phyloP scores from a whole-genome alignment of 805 yeast species.

The Wickerhamiella alocasiicola region DNA sequence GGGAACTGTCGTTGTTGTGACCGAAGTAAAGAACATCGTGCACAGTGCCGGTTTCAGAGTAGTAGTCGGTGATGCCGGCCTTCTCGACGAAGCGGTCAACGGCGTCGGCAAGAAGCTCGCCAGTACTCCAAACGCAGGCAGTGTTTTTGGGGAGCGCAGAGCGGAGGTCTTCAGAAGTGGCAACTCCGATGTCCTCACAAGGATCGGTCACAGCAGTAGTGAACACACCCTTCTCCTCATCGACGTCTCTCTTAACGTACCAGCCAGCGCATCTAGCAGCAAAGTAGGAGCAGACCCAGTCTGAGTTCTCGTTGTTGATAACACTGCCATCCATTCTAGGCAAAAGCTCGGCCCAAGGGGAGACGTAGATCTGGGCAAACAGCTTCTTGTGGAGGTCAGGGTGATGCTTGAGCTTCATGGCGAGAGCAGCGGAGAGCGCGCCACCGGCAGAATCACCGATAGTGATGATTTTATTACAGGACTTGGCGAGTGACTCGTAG shows the following conservation, averaged over 20 bases:
- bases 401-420: not conserved
- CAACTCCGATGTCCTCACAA: not conserved
- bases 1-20: conserved; percentile 5
- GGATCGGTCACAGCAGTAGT: not conserved
- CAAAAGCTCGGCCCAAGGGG: conserved; percentile 10
- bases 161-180: not conserved
- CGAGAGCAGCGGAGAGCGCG: conserved; percentile 18
- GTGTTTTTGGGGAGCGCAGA: conserved; percentile 6
- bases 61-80: conserved; percentile 6
- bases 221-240: not conserved
- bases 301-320: conserved; percentile 1
- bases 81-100: conserved; percentile 2
- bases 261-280: conserved; percentile 1
- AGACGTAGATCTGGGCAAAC: conserved; percentile 8
- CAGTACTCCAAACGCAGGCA: conserved; percentile 9
- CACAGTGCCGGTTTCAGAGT: conserved; percentile 1
- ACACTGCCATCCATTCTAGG: not conserved
- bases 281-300: conserved; percentile 5
- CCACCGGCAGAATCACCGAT: conserved; percentile 29
- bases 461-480: conserved; percentile 17
- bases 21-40: conserved; percentile 10
- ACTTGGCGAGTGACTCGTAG: conserved; percentile 3
- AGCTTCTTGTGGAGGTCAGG: conserved; percentile 2
- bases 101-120: conserved; percentile 5
- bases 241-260: not conserved